phyloP scores from a whole-genome alignment of 1,139 yeast genomes.

The Diutina neorugosa region DNA sequence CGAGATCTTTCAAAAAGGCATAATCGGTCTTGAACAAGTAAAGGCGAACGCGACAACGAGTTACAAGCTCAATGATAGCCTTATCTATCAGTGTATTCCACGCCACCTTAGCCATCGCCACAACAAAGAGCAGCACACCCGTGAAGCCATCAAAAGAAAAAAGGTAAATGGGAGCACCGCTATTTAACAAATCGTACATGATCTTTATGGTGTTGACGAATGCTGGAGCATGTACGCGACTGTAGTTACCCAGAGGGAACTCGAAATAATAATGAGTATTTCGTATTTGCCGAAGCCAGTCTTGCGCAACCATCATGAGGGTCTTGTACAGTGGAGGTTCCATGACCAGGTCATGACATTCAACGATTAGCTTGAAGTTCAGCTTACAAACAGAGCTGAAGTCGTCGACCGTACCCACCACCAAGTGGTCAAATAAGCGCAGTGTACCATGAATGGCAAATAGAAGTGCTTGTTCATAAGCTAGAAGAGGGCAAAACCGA shows the following conservation, averaged over 20 bases:
- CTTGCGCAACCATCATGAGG: neutral
- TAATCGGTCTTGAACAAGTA: constrained; percentile 24
- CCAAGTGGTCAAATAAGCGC: neutral
- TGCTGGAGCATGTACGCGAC: neutral
- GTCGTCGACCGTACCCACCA: neutral
- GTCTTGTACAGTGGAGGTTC: neutral
- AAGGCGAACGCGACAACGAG: constrained; percentile 12
- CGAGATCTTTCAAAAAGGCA: constrained; percentile 20
- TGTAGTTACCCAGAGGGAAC: neutral
- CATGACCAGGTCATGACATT: neutral
- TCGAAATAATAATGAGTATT: constrained; percentile 1
- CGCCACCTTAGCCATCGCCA: constrained; percentile 6
- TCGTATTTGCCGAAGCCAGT: neutral
- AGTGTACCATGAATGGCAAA: neutral
- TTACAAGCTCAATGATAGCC: constrained; percentile 9
- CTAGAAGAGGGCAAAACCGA: neutral
- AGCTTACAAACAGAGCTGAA: neutral
- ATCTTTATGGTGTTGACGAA: neutral
- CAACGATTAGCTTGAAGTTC: neutral
- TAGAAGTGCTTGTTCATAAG: neutral
- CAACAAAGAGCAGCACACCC: constrained; percentile 20
- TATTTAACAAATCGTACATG: neutral
- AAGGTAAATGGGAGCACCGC: constrained; percentile 13
- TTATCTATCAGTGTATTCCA: constrained; percentile 12
- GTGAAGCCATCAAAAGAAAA: constrained; percentile 32